Percentiles rank a stretch among this genome's conserved stretches.
Evolutionary conservation across 371 early-diverging fungal genomes (phyloP).

Genomic region (Synchytrium microbalum): DNA sequence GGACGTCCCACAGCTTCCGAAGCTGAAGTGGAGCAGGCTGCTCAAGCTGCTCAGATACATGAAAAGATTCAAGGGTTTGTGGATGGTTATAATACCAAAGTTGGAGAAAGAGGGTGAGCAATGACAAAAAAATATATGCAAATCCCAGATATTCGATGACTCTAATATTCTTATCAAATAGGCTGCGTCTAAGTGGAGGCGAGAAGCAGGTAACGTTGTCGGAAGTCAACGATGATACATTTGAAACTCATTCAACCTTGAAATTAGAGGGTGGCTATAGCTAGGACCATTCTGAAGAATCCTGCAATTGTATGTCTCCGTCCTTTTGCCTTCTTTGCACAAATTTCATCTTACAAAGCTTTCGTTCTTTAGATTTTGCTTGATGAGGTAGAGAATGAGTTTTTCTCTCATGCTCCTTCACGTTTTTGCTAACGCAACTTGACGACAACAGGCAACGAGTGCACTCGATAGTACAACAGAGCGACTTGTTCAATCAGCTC

Average conservation of each 20-base stretch:
- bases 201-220: conserved; percentile 70
- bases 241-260: no score
- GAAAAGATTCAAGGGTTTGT: conserved; percentile 32
- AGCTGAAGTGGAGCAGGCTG: conserved; percentile 63
- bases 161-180: no score
- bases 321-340: no score
- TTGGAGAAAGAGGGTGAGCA: conserved; percentile 83
- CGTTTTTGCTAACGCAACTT: no score
- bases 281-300: conserved; percentile 66
- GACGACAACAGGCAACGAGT: conserved; percentile 71
- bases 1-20: conserved; percentile 36
- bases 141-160: no score
- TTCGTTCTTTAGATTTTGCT: not conserved
- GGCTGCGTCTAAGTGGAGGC: conserved; percentile 74
- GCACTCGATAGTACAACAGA: conserved; percentile 89
- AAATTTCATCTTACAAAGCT: no score
- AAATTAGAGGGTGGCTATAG: conserved; percentile 80
- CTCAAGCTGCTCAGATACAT: conserved; percentile 65
- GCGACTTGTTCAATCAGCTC: conserved; percentile 64
- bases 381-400: not conserved
- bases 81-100: conserved; percentile 73
- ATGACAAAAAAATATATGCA: no score
- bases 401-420: no score
- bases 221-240: no score
- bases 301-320: conserved; percentile 41